Conservation (phyloP, 306 rosid genomes). For the Luffa acutangula region DNA sequence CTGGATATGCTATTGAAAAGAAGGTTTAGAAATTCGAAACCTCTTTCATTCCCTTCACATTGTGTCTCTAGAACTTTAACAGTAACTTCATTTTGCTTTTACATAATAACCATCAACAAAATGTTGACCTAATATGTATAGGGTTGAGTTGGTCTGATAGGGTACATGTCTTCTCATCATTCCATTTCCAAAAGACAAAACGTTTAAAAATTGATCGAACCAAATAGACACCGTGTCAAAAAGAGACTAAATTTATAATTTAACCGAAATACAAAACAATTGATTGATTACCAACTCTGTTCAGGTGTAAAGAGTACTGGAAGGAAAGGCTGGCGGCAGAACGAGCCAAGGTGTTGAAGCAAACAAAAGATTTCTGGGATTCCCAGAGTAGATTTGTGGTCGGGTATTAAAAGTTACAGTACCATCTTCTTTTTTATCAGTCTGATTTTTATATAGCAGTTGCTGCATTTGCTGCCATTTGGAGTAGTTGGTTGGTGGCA, state of each 20-base stretch:
- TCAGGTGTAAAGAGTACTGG: conserved; percentile 61
- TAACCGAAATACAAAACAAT: too few species aligned
- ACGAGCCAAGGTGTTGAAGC: conserved; percentile 37
- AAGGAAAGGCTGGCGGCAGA: conserved; percentile 53
- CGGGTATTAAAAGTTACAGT: conserved; percentile 23
- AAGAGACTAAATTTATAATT: too few species aligned
- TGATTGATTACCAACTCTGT: conserved; percentile 6
- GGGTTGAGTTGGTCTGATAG: too few species aligned
- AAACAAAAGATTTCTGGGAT: conserved; percentile 66
- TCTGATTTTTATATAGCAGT: background rate
- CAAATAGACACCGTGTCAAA: too few species aligned
- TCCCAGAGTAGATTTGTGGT: conserved; percentile 38
- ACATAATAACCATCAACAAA: background rate
- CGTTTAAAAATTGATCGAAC: too few species aligned
- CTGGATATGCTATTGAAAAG: conserved; percentile 59
- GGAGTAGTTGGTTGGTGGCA: background rate
- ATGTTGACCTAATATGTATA: background rate
- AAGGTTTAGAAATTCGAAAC: conserved; percentile 35
- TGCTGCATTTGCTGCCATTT: background rate
- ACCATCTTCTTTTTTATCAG: background rate
- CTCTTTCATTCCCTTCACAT: background rate
- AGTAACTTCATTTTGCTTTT: background rate
- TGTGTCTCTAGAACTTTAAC: background rate
- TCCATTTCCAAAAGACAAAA: too few species aligned
- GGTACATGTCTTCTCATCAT: too few species aligned